Conservation (phyloP, 2,329 filamentous ascomycete species). For the Epichloe aotearoae region DNA sequence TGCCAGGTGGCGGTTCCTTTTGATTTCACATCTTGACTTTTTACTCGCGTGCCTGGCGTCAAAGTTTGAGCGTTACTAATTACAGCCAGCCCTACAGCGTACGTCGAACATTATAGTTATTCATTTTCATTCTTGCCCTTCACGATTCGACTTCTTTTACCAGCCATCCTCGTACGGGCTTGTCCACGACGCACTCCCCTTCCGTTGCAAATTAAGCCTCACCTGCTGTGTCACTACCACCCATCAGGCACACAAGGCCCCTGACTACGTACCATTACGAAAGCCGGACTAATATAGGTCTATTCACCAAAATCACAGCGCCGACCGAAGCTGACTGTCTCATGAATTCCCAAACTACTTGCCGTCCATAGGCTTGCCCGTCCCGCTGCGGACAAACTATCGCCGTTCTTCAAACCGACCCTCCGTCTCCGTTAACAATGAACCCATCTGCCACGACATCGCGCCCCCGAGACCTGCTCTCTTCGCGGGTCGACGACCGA, state of each 20-base stretch:
- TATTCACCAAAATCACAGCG: not conserved
- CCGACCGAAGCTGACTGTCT: not conserved
- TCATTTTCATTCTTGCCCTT: not conserved
- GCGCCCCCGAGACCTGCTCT: conserved; percentile 1
- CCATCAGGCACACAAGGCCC: not conserved
- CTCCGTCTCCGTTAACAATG: conserved; percentile 3
- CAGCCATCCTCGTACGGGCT: not conserved
- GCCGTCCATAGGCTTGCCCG: conserved; percentile 2
- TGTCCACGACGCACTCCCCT: not conserved
- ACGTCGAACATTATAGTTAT: not conserved
- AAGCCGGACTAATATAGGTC: not conserved
- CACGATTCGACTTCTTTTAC: not conserved
- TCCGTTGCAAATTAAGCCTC: not conserved
- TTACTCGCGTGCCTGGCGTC: not conserved
- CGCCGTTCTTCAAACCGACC: conserved; percentile 2
- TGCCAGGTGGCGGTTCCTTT: not conserved
- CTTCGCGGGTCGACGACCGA: conserved; percentile 14
- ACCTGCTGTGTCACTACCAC: not conserved
- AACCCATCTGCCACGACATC: not conserved
- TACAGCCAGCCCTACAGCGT: not conserved
- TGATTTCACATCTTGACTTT: not conserved
- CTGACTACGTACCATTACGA: not conserved
- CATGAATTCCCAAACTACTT: conserved; percentile 3
- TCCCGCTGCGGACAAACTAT: conserved; percentile 7
- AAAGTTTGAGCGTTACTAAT: not conserved